Evolutionary conservation across 1,284 basidiomycete genomes (phyloP), one percentile per base, ranked within the genome.

Genomic region (Porogramme epimiltina): DNA sequence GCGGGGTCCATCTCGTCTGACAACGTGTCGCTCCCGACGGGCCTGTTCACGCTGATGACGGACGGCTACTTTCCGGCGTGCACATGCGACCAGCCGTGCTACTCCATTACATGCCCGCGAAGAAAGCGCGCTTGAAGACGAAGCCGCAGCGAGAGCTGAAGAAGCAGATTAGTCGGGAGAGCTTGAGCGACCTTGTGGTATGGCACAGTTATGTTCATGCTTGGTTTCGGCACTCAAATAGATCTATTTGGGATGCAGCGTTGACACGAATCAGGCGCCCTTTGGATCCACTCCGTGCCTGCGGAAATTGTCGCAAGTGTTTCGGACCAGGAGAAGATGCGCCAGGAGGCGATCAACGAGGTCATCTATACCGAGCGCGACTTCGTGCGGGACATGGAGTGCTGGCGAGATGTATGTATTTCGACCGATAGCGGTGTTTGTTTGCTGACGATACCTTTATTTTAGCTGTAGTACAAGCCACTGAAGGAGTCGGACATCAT

Each of bases 31-130:
- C 73, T 98, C 50, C 97, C 97, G 0, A 88, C 91, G 0, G 97
- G 97, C 40, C 95, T 99, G 16, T 99, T 99, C 70, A 99, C 96
- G 1, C 81, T 98, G 31, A 78, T 99, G 53, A 97, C 95, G 1
- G 94, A 97, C 67, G 99, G 97, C 71, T 99, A 99, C 75, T 97
- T 94, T 39, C 95, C 97, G 16, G 99, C 97, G 23, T 99, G 97
- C 73, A 92, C 93, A 31, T 80, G 91, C 49, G 95, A 98, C 66
- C 83, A 84, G 56, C 74, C 98, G 16, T 99, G 97, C 73, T 99
- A 99, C 72, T 93, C 91, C 60, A 98, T 98, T 62, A 94, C 95
- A 38, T 99, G 97, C 70, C 97, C 97, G 0, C 74, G 96, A 47
- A 76, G 96, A 95, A 98, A 70, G 88, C 93, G 33, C 75, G 94